Evolutionary conservation across 164 flowering plant genomes (phyloP).

Genomic region (Vitis vinifera): DNA sequence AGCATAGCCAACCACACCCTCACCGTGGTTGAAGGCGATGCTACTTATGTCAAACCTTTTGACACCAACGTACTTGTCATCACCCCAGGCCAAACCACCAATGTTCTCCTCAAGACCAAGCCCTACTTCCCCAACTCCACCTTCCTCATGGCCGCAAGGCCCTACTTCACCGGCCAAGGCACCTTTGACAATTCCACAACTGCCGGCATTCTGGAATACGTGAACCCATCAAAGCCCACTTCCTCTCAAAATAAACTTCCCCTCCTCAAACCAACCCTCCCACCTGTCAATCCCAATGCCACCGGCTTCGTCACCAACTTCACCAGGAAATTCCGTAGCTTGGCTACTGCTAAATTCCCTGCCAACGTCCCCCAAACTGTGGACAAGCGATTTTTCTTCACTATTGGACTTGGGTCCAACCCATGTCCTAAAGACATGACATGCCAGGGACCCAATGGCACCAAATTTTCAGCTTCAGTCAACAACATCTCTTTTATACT

Average conservation of each 20-base stretch:
- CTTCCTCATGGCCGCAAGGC: conserved; percentile 53
- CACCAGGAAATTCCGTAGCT: conserved; percentile 24
- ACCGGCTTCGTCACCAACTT: conserved; percentile 24
- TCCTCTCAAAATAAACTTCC: conserved; percentile 4
- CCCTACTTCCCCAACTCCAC: conserved; percentile 38
- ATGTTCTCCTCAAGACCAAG: conserved; percentile 53
- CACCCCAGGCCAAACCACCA: conserved; percentile 64
- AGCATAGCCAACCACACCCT: conserved; percentile 58
- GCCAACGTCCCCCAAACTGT: conserved; percentile 34
- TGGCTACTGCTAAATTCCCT: conserved; percentile 28
- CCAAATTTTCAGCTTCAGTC: conserved; percentile 40
- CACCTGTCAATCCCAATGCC: conserved; percentile 27
- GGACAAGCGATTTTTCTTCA: conserved; percentile 31
- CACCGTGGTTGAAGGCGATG: conserved; percentile 60
- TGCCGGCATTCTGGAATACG: conserved; percentile 42
- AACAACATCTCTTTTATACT: conserved; percentile 48
- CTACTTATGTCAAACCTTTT: conserved; percentile 53
- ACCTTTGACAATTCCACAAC: conserved; percentile 52
- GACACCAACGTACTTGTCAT: conserved; percentile 32
- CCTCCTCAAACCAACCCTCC: conserved; percentile 23
- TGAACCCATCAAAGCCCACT: background rate
- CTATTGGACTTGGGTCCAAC: conserved; percentile 28
- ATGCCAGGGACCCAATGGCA: conserved; percentile 55
- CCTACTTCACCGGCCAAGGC: conserved; percentile 44
- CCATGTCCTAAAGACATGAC: conserved; percentile 35